These are phyloP conservation scores for Sporothrix curviconia DNA, from an alignment of 2,329 filamentous ascomycete genomes.

Conservation along the genomic window DNA sequence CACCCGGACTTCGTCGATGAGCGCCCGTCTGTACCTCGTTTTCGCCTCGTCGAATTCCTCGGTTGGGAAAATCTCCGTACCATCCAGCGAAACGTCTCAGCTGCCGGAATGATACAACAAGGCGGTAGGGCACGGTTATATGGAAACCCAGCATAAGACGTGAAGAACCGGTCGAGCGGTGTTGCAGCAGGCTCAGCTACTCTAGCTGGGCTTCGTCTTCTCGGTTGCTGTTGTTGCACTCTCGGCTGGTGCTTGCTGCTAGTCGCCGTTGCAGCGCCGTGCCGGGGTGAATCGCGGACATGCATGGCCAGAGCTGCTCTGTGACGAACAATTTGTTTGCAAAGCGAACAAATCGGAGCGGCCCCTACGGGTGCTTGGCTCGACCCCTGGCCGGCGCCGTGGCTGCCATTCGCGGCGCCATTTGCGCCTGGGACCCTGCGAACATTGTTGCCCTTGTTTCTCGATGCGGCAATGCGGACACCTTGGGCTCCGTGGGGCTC, in stretches of 20 bases:
- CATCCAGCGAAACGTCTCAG: conserved; percentile 1
- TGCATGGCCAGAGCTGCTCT: not conserved
- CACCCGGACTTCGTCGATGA: conserved; percentile 4
- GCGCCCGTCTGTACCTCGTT: conserved; percentile 7
- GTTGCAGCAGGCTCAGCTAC: not conserved
- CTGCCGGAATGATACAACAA: no score
- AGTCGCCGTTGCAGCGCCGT: not conserved
- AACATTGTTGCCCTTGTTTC: not conserved
- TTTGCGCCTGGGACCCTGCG: not conserved
- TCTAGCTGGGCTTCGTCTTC: not conserved
- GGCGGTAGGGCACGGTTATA: not conserved
- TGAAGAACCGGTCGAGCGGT: conserved; percentile 10
- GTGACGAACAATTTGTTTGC: not conserved
- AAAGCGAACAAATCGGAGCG: not conserved
- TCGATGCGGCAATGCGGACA: not conserved
- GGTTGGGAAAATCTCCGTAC: no score
- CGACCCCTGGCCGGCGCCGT: no score
- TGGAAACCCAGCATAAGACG: not conserved
- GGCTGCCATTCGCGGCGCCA: no score
- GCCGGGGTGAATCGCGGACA: not conserved
- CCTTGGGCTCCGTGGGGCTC: not conserved
- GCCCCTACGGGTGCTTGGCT: conserved; percentile 4
- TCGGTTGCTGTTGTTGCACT: not conserved
- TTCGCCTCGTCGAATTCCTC: no score
- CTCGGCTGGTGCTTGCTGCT: not conserved